Base-by-base conservation (phyloP, 176 grass and related monocot genomes). In the Ampelocalamus luodianensis region DNA sequence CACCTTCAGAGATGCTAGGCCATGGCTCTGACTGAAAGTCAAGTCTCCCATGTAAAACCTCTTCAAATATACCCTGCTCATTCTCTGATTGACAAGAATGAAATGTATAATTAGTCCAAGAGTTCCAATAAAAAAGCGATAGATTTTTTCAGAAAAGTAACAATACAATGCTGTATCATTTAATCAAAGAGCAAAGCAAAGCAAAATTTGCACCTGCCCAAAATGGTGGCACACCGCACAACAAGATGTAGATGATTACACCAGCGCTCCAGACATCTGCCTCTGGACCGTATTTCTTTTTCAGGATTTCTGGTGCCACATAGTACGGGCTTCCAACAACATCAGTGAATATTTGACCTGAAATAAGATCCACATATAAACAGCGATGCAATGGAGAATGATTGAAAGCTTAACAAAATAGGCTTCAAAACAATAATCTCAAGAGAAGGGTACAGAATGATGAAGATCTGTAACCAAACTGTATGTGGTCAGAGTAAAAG, bases 321-420 rank as follows among this genome's bases (percentile, higher is more conserved):
- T 97, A 97, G 74, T 97, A 97, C 23, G 95, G 95, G 77, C 95
- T 97, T 22, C 95, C 95, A 16, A 97, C 95, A 55, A 97, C 95
- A 46, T 97, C 95, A 1, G 77, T 97, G 78, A 97, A 97, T 88
- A 83, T 71, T 85, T 94, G 89, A 37, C 87, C 95, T 97, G 78
- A 62, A 85, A 78, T 45, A 75, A 65, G 14, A 77, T 40, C 17
- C 56, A 40, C 17, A 38, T 69, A 58, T 79, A 39, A 90, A 45
- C 48, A 53, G 37, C 38, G 10, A 72, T 13, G 8, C 63, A 83
- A 12, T 59, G 46, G 55, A 71, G 45, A 55, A 86, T 37, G 71
- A 38, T 45, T 45, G 13, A 8, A 54, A 78, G 56, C 43, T 45
- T 9, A 11, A 24, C 58, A 29, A 29, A 11, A 34, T 43, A n/a